phyloP scores from a whole-genome alignment of 2,329 filamentous ascomycete species.

The Diaporthe destruens region DNA sequence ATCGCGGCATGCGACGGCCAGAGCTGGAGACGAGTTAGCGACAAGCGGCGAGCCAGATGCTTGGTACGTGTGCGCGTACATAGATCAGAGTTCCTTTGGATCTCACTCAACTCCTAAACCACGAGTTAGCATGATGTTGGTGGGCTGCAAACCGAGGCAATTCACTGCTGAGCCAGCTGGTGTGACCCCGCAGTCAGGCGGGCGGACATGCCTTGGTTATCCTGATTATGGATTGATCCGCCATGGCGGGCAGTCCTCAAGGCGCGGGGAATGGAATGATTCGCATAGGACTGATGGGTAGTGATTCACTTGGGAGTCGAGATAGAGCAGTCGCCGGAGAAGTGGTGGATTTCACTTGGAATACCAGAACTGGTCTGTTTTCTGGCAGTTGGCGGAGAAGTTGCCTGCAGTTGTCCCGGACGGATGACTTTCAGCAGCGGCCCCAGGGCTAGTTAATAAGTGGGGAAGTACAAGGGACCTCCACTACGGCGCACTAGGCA shows the following conservation, averaged over 20 bases:
- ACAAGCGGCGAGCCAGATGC: conserved; percentile 33
- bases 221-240: conserved; percentile 88
- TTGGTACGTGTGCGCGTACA: conserved; percentile 66
- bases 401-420: background rate
- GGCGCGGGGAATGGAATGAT: background rate
- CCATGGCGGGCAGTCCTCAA: conserved; percentile 63
- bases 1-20: conserved; percentile 90
- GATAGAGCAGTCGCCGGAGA: conserved; percentile 5
- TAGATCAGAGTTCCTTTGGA: conserved; percentile 86
- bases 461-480: conserved; percentile 14
- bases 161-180: conserved; percentile 30
- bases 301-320: background rate
- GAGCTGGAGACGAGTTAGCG: conserved; percentile 63
- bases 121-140: conserved; percentile 33
- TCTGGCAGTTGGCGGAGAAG: conserved; percentile 7
- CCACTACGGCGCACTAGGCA: background rate
- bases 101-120: conserved; percentile 83
- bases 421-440: conserved; percentile 17
- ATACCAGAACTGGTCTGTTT: conserved; percentile 12
- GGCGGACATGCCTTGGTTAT: conserved; percentile 78
- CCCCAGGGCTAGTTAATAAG: background rate
- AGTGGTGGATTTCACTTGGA: conserved; percentile 10
- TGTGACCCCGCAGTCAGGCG: conserved; percentile 38
- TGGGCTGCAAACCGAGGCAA: conserved; percentile 23
- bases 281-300: conserved; percentile 37